These are phyloP conservation scores for Solanum pimpinellifolium DNA, from an alignment of 257 asterid species.

Conservation along the genomic window DNA sequence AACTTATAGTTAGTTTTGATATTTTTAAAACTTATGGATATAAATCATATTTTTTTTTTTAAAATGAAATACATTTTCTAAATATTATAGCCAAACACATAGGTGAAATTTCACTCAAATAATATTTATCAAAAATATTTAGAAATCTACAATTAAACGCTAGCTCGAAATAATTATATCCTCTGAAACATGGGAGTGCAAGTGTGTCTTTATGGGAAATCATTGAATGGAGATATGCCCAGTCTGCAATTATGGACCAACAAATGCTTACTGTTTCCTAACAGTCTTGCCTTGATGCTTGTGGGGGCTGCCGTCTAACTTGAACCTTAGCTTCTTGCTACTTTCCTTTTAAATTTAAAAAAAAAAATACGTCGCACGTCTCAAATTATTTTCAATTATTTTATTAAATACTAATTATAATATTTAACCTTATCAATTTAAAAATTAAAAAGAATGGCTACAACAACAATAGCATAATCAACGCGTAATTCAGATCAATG, in stretches of 20 bases:
- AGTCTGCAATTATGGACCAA: neutral
- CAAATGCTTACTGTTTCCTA: neutral
- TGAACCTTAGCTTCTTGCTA: neutral
- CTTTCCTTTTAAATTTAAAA: neutral
- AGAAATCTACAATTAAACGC: accelerated
- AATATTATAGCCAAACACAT: no score
- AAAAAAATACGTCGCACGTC: neutral
- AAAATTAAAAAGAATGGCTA: neutral
- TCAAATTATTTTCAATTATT: neutral
- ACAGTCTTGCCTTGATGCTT: neutral
- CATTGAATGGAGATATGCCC: neutral
- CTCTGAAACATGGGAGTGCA: neutral
- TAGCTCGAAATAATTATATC: neutral
- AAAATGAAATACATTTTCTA: no score
- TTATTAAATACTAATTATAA: neutral
- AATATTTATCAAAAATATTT: no score
- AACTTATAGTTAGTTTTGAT: no score
- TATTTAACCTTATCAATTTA: neutral
- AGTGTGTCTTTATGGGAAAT: neutral
- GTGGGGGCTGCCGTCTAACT: neutral
- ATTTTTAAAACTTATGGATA: no score
- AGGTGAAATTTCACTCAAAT: no score
- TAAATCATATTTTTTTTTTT: no score
- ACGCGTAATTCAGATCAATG: neutral
- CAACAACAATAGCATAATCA: neutral